A percentile compares a stretch with the other conserved stretches of the same genome.
Evolutionary conservation across 2,329 filamentous ascomycete genomes (phyloP).

Genomic region (Cladophialophora immunda): DNA sequence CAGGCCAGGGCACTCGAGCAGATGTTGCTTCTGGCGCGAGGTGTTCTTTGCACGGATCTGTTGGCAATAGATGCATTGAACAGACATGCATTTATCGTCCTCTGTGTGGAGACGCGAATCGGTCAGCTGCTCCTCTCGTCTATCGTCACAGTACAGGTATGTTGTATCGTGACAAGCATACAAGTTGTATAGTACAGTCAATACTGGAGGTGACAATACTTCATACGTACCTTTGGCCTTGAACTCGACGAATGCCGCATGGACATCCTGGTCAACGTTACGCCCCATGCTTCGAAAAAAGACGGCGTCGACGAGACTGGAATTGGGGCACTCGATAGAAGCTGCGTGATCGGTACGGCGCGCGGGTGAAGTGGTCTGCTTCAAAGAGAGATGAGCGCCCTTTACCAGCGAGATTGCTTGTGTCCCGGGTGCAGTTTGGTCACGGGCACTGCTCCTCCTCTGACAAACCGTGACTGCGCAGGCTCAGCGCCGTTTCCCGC

Average conservation of each 20-base stretch:
- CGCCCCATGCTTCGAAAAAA: conserved; percentile 54
- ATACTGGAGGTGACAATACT: conserved; percentile 46
- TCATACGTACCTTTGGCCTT: conserved; percentile 56
- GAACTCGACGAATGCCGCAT: conserved; percentile 63
- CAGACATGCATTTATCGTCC: conserved; percentile 57
- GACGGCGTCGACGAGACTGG: not conserved
- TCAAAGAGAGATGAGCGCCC: not conserved
- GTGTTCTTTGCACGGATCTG: conserved; percentile 63
- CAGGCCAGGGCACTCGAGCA: conserved; percentile 59
- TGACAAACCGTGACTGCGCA: conserved; percentile 16
- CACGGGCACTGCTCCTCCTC: conserved; percentile 5
- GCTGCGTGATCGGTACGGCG: conserved; percentile 3
- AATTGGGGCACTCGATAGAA: not conserved
- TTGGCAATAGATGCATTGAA: conserved; percentile 63
- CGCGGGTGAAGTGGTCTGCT: conserved; percentile 16
- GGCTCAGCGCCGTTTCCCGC: not conserved
- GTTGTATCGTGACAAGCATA: conserved; percentile 24
- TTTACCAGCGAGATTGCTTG: conserved; percentile 11
- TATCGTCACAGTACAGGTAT: conserved; percentile 31
- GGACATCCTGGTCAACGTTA: conserved; percentile 61
- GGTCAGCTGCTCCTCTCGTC: conserved; percentile 28
- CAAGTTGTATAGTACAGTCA: conserved; percentile 44
- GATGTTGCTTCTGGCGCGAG: conserved; percentile 61
- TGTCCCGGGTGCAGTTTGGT: conserved; percentile 10
- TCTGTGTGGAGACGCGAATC: conserved; percentile 35